phyloP scores from a whole-genome alignment of 2,329 filamentous ascomycete genomes.

The Colletotrichum australisinense region DNA sequence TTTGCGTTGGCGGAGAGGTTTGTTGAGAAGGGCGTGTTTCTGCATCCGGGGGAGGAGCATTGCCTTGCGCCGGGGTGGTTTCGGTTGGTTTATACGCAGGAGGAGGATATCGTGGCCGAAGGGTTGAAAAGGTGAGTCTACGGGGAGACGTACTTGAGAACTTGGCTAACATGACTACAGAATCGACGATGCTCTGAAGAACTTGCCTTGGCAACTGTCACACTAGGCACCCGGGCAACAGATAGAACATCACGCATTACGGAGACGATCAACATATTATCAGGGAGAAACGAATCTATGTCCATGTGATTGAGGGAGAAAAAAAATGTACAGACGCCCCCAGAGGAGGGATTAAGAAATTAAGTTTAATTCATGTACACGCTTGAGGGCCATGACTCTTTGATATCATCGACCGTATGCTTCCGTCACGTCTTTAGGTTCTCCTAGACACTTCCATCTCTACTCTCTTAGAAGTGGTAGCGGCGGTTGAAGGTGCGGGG shows the following conservation, averaged over 20 bases:
- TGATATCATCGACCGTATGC: not conserved
- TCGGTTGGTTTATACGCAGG: slow-evolving; percentile 62
- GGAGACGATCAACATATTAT: not conserved
- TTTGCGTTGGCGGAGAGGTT: slow-evolving; percentile 57
- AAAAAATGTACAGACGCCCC: slow-evolving; percentile 17
- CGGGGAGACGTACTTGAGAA: too few relatives aligned
- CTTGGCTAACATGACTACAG: not conserved
- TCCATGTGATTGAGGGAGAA: slow-evolving; percentile 3
- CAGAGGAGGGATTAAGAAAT: slow-evolving; percentile 14
- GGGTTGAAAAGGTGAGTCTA: slow-evolving; percentile 48
- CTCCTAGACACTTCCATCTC: too few relatives aligned
- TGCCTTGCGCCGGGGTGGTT: slow-evolving; percentile 62
- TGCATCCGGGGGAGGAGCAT: slow-evolving; percentile 61
- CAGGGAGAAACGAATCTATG: slow-evolving; percentile 12
- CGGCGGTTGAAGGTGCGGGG: slow-evolving; percentile 29
- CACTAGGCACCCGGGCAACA: not conserved
- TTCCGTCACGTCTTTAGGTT: not conserved
- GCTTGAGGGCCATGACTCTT: slow-evolving; percentile 8
- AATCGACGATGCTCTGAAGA: not conserved
- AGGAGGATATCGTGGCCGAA: slow-evolving; percentile 47
- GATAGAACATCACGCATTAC: not conserved
- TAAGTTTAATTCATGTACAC: slow-evolving; percentile 30
- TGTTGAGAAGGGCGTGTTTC: slow-evolving; percentile 58
- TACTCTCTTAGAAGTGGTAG: slow-evolving; percentile 6
- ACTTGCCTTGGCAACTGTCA: not conserved